Base-by-base conservation (phyloP, 352 stramenopile species). In the Pythium rhizo-oryzae region DNA sequence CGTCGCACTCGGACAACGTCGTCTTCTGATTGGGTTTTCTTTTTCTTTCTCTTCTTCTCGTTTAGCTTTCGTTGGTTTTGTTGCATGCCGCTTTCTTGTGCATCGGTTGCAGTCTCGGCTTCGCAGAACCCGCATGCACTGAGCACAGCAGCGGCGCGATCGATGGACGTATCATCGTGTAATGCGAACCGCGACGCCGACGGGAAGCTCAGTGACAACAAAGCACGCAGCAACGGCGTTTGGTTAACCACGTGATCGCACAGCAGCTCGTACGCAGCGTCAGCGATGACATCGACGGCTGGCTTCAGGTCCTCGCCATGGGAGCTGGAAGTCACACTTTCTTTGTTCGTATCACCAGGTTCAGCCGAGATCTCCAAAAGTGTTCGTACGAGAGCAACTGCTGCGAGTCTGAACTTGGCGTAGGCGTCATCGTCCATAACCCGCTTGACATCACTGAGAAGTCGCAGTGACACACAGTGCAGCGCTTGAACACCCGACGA, bases 241-340 rank as follows among this genome's bases (percentile, higher is more conserved):
- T 89, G 84, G 61, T 88, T 83, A 16, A 93, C 80, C 8, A 85
- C 79, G 59, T 93, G 84, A 11, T 91, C 81, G 46, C 83, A 90
- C 53, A 93, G 41, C 13, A 89, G 65, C 28, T 71, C 70, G 49
- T 89, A 89, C 8, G 71, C 78, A 9, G 28, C 21, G 8, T 61
- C 24, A 51, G 67, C 33, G 70, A 83, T 13, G 81, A 21, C 4
- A 19, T 28, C 44, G 25, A 47, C 8, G 1, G 53, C 21, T 1
- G 41, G 21, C 12, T 51, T 28, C 16, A 25, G 21, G 8, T 23
- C 2, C 7, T 18, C 28, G 9, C 8, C 49, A 28, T 25, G 21
- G 35, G n/a, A n/a, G n/a, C n/a, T n/a, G n/a, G n/a, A n/a, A n/a
- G n/a, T n/a, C n/a, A n/a, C n/a, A n/a, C n/a, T n/a, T n/a, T n/a